Percentiles rank a stretch among this genome's conserved stretches.
Evolutionary conservation across 352 stramenopile species (phyloP).

Genomic region (Globisporangium paddicum): DNA sequence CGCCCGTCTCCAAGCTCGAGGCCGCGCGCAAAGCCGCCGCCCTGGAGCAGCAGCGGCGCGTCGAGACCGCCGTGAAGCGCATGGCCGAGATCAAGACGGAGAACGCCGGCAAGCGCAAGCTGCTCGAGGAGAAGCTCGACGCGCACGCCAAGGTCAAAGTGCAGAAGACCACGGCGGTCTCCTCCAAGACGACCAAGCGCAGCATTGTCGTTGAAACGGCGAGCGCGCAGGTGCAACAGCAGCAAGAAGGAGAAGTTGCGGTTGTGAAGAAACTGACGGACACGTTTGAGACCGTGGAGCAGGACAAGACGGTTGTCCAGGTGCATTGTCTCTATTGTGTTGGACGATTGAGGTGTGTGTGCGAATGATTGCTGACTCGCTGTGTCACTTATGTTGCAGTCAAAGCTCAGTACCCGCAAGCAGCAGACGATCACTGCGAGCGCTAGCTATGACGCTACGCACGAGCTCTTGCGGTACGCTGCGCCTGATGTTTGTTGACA

Average conservation of each 20-base stretch:
- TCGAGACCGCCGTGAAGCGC: conserved; percentile 54
- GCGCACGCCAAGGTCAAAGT: conserved; percentile 35
- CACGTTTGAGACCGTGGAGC: conserved; percentile 1
- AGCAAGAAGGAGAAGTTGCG: neutral
- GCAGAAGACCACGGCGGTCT: conserved; percentile 35
- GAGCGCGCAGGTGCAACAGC: neutral
- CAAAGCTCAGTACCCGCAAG: conserved; percentile 3
- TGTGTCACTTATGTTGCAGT: neutral
- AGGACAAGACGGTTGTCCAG: conserved; percentile 7
- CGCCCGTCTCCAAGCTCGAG: conserved; percentile 74
- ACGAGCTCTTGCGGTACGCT: conserved; percentile 29
- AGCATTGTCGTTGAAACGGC: conserved; percentile 2
- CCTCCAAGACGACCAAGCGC: conserved; percentile 18
- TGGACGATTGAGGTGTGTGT: neutral
- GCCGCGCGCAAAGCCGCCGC: conserved; percentile 49
- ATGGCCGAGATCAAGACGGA: conserved; percentile 49
- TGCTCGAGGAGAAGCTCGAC: conserved; percentile 38
- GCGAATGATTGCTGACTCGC: neutral
- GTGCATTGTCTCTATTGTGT: neutral
- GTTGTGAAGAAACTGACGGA: neutral
- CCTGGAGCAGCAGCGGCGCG: conserved; percentile 65
- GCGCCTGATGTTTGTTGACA: neutral
- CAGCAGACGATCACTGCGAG: conserved; percentile 5
- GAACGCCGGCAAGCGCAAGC: conserved; percentile 54
- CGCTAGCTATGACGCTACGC: conserved; percentile 19